Evolutionary conservation across 352 stramenopile species (phyloP).

Genomic region (Phytophthora sojae): DNA sequence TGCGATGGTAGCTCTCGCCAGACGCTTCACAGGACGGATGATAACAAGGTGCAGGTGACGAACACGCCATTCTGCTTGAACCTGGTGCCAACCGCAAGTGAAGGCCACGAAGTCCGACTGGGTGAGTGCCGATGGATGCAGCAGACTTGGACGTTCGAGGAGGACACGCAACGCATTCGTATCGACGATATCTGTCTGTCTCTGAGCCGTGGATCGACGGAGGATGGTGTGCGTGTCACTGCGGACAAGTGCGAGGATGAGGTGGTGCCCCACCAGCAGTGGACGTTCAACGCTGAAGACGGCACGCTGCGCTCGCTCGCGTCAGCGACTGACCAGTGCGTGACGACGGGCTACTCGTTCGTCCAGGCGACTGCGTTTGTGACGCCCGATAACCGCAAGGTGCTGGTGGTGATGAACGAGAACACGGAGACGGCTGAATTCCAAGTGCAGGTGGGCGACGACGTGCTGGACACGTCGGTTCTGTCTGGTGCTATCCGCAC

Average conservation of each 20-base stretch:
- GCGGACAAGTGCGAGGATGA: conserved; percentile 44
- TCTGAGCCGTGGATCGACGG: conserved; percentile 62
- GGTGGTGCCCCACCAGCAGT: conserved; percentile 52
- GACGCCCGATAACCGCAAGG: conserved; percentile 73
- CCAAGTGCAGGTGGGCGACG: conserved; percentile 55
- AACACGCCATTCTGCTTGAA: conserved; percentile 65
- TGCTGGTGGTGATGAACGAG: conserved; percentile 84
- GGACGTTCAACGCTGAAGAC: conserved; percentile 55
- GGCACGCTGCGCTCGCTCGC: conserved; percentile 54
- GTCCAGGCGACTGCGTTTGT: conserved; percentile 72
- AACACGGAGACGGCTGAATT: conserved; percentile 78
- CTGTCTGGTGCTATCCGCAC: conserved; percentile 74
- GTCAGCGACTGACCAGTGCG: conserved; percentile 56
- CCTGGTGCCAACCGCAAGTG: conserved; percentile 42
- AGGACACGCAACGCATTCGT: conserved; percentile 46
- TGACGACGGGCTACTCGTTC: conserved; percentile 82
- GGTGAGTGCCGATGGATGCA: conserved; percentile 70
- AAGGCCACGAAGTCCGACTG: conserved; percentile 63
- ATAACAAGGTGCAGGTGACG: conserved; percentile 72
- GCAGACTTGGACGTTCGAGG: conserved; percentile 69
- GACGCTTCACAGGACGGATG: conserved; percentile 50
- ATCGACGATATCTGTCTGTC: conserved; percentile 68
- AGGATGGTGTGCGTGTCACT: conserved; percentile 58
- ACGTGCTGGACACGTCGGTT: conserved; percentile 51
- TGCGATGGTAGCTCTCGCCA: conserved; percentile 76